Base-by-base conservation (phyloP, 345 rosid species). In the Rhodamnia argentea region DNA sequence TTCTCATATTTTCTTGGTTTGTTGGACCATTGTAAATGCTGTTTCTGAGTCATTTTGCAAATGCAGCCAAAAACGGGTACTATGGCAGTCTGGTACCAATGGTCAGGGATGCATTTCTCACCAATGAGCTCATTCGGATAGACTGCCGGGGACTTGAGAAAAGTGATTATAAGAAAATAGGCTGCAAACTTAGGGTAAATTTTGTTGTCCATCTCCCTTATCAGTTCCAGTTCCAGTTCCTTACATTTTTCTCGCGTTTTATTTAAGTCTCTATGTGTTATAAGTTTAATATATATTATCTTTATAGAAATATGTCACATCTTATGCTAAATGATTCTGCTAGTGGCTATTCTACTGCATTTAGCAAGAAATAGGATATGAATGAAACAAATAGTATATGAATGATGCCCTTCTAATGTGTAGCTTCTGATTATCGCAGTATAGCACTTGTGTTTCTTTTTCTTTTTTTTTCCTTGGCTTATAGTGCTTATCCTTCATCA, bases 81-180 rank as follows among this genome's bases (percentile, higher is more conserved):
- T 96, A 94, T 87, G 99, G 95, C 56, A 96, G 95, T 87, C 92
- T 96, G 87, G 96, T 96, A 78, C 89, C 98, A 75, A 94, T 95
- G 99, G 96, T 94, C 85, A 94, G 98, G 90, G 99, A 97, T 84
- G 99, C 99, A 50, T 96, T 97, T 88, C 86, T 94, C 3, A 91
- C 90, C 81, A 90, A 70, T 56, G 98, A 97, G 85, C 89, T 97
- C 86, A 93, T 97, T 64, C 91, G 94, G 64, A 93, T 96, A 85
- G 99, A 97, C 90, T 94, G 99, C 90, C 89, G 88, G 82, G 99
- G 99, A 55, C 91, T 96, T 54, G 97, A 94, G 90, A 94, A 78
- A 90, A 96, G 94, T 59, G 99, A 97, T 89, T 94, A 92, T 93
- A 96, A 92, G 94, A 97, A 96, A 91, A 95, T 97, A 83, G 99